Evolutionary conservation across 768 basidiomycete species (phyloP).

Genomic region (Pseudohyphozyma bogoriensis): DNA sequence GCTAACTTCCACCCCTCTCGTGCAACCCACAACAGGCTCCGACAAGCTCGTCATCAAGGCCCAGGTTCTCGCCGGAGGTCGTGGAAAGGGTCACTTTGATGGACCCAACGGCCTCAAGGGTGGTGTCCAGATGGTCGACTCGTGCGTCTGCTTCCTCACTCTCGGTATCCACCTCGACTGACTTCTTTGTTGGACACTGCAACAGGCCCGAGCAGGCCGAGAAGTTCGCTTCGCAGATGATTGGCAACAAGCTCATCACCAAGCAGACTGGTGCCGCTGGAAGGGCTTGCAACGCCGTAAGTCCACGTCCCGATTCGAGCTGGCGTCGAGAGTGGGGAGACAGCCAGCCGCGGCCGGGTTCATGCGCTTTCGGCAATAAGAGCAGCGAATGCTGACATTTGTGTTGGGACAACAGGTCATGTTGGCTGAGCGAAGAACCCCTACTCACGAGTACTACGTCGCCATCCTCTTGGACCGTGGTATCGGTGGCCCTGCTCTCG

Average conservation of each 20-base stretch:
- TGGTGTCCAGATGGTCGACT: conserved; percentile 88
- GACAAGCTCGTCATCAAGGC: conserved; percentile 91
- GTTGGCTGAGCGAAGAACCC: conserved; percentile 89
- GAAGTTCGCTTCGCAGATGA: conserved; percentile 82
- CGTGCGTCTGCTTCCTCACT: conserved; percentile 43
- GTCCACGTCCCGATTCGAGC: conserved; percentile 32
- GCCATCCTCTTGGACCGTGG: conserved; percentile 92
- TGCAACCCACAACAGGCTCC: conserved; percentile 45
- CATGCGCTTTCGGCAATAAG: not conserved
- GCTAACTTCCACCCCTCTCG: not conserved
- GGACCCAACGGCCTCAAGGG: conserved; percentile 74
- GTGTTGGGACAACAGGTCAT: conserved; percentile 57
- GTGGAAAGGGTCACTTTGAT: conserved; percentile 95
- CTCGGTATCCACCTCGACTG: not conserved
- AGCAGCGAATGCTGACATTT: not conserved
- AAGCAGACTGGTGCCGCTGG: conserved; percentile 94
- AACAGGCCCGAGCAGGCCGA: conserved; percentile 73
- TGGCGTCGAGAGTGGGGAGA: not conserved
- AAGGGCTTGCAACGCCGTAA: conserved; percentile 84
- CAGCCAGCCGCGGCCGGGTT: too few species aligned
- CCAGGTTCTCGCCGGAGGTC: conserved; percentile 94
- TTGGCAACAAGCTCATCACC: conserved; percentile 88
- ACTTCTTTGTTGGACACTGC: too few species aligned
- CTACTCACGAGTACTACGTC: conserved; percentile 94
- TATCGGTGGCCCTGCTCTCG: conserved; percentile 78